Evolutionary conservation across 202 grass and related monocot genomes (phyloP).

Genomic region (Schoenoplectus tabernaemontani): DNA sequence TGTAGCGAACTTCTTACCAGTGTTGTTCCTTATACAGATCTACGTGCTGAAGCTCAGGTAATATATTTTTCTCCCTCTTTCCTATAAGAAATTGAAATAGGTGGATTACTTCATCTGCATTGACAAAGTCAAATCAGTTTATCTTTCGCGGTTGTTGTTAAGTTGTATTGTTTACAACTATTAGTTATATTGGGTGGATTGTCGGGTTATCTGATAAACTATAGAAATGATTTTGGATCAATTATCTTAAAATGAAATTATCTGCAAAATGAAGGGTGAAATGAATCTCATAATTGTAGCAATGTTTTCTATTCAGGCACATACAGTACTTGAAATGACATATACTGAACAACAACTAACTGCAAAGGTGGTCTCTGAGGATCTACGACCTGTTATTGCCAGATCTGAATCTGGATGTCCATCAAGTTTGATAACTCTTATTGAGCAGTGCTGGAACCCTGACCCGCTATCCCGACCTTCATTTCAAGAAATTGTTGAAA

Average conservation of each 20-base stretch:
- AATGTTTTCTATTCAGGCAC: slow-evolving; percentile 57
- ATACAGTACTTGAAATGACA: slow-evolving; percentile 97
- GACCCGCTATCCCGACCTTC: slow-evolving; percentile 69
- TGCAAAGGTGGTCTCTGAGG: slow-evolving; percentile 72
- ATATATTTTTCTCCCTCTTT: slow-evolving; percentile 13
- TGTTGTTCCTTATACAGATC: slow-evolving; percentile 92
- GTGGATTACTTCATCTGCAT: neutral
- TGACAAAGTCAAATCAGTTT: neutral
- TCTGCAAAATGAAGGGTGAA: neutral
- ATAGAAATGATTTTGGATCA: neutral
- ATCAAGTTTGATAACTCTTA: slow-evolving; percentile 58
- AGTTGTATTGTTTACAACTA: neutral
- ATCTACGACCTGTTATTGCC: slow-evolving; percentile 62
- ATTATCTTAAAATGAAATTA: neutral
- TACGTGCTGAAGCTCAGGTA: slow-evolving; percentile 96
- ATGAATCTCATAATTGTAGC: neutral
- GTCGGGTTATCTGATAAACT: neutral
- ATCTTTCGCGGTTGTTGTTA: neutral
- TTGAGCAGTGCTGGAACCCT: slow-evolving; percentile 65
- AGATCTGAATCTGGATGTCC: slow-evolving; percentile 53
- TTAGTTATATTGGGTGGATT: neutral
- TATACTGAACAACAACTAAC: slow-evolving; percentile 92
- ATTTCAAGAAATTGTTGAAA: slow-evolving; percentile 57
- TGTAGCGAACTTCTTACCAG: slow-evolving; percentile 89
- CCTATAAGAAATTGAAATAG: neutral